These are phyloP conservation scores for Stentor coeruleus DNA, from an alignment of 73 alveolate genomes.

Conservation along the genomic window DNA sequence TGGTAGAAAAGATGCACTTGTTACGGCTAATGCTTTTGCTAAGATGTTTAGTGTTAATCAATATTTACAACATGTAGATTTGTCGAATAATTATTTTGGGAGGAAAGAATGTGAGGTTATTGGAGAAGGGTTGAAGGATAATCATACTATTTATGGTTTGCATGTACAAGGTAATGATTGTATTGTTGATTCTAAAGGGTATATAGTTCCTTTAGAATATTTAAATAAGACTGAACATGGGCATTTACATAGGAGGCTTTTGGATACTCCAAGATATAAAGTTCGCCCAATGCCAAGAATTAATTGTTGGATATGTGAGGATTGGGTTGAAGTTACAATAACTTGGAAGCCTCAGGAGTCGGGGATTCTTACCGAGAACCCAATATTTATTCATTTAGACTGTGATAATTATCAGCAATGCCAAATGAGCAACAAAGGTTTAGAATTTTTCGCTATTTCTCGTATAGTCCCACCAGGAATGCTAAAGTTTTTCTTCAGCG, in stretches of 20 bases:
- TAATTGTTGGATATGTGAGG: constrained; percentile 19
- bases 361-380: background rate
- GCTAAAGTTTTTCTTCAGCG: background rate
- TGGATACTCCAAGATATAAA: background rate
- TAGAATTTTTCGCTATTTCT: background rate
- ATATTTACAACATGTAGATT: constrained; percentile 45
- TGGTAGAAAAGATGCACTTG: constrained; percentile 29
- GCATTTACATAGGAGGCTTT: background rate
- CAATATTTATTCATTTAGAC: background rate
- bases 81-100: constrained; percentile 40
- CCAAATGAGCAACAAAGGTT: background rate
- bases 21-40: constrained; percentile 11
- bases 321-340: constrained; percentile 20
- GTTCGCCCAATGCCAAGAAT: background rate
- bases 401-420: background rate
- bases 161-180: constrained; percentile 60
- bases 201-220: background rate
- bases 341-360: background rate
- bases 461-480: background rate
- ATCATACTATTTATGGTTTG: constrained; percentile 56
- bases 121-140: constrained; percentile 45
- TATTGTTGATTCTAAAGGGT: constrained; percentile 44
- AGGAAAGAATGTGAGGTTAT: constrained; percentile 37
- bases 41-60: constrained; percentile 30
- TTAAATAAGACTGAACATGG: background rate